Evolutionary conservation across 148 eudicot species (phyloP), one percentile per base, ranked within the genome.

Genomic region (Silene uniflora): DNA sequence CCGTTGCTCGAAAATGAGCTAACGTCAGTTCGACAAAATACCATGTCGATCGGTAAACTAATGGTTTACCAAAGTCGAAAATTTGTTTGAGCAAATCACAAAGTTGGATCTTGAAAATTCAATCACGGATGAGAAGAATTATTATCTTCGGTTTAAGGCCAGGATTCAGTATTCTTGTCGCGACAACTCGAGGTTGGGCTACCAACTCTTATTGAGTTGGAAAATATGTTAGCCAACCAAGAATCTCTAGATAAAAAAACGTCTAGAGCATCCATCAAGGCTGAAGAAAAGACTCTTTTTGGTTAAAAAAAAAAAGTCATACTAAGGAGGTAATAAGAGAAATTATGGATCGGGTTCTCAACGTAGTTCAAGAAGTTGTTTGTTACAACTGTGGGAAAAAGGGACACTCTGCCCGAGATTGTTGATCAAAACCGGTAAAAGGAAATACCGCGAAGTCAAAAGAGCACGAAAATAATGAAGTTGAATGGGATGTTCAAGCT

Each of bases 201-300:
- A 68, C 69, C 74, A 9, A 39, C 69, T 14, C 54, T 77, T 0
- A 47, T 17, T 4, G 61, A 77, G 70, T 67, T 77, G 17, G 69
- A 77, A 52, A 61, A 27, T 35, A 24, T 71, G 14, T 59, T 77
- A 32, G 80, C 69, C 13, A 77, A 46, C 62, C 29, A 62, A 46
- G 69, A 77, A 14, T 69, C 74, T 61, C 68, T 78, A 73, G 73
- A 72, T 10, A 77, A 73, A 5, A 56, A 73, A 25, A 65, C 73
- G 42, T 71, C 17, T 23, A 17, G 59, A 25, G 6, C 12, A 22
- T 23, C 42, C 1, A 10, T 16, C 21, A 70, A 60, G 12, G 71
- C 65, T 7, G 76, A 78, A 32, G 32, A 72, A 8, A 65, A 63
- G 0, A 22, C 76, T 24, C 29, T 70, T 0, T 59, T 61, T 10